Evolutionary conservation across 768 basidiomycete species (phyloP).

Genomic region (Podaxis rugospora): DNA sequence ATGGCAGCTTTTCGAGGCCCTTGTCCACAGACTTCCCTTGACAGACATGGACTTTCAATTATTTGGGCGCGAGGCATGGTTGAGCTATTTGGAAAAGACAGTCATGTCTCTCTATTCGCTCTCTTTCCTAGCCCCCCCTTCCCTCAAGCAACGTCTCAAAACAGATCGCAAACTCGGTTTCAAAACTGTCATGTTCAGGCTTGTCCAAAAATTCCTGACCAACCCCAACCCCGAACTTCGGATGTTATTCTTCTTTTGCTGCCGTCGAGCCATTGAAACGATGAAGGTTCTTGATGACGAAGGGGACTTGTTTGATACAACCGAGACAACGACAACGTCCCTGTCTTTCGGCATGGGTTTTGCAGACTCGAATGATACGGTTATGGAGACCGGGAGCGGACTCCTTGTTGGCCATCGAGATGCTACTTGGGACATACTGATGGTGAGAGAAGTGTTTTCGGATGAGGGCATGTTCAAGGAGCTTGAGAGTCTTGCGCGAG

Average conservation of each 20-base stretch:
- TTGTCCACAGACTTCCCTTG: slow-evolving; percentile 84
- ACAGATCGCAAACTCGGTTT: slow-evolving; percentile 63
- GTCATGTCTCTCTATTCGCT: slow-evolving; percentile 84
- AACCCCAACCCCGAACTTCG: slow-evolving; percentile 48
- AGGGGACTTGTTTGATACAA: slow-evolving; percentile 71
- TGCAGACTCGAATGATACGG: slow-evolving; percentile 64
- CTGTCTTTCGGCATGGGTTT: slow-evolving; percentile 86
- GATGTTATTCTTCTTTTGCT: slow-evolving; percentile 45
- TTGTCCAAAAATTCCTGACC: slow-evolving; percentile 61
- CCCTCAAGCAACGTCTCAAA: slow-evolving; percentile 69
- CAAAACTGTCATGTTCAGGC: slow-evolving; percentile 62
- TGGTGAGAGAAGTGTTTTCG: slow-evolving; percentile 54
- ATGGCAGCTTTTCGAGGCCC: slow-evolving; percentile 58
- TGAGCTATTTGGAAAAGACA: slow-evolving; percentile 75
- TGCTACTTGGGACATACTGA: slow-evolving; percentile 65
- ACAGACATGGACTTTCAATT: slow-evolving; percentile 70
- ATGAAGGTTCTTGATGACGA: slow-evolving; percentile 77
- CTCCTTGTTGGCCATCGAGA: slow-evolving; percentile 71
- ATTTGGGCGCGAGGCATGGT: slow-evolving; percentile 59
- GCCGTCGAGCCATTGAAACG: slow-evolving; percentile 68
- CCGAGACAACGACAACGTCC: slow-evolving; percentile 53
- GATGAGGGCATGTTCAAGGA: slow-evolving; percentile 75
- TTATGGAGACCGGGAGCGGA: slow-evolving; percentile 69
- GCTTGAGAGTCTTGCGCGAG: slow-evolving; percentile 72
- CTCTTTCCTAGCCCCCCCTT: slow-evolving; percentile 75